A percentile compares a stretch with the other conserved stretches of the same genome.
Evolutionary conservation across 345 rosid genomes (phyloP).

Genomic region (Populus pruinosa): DNA sequence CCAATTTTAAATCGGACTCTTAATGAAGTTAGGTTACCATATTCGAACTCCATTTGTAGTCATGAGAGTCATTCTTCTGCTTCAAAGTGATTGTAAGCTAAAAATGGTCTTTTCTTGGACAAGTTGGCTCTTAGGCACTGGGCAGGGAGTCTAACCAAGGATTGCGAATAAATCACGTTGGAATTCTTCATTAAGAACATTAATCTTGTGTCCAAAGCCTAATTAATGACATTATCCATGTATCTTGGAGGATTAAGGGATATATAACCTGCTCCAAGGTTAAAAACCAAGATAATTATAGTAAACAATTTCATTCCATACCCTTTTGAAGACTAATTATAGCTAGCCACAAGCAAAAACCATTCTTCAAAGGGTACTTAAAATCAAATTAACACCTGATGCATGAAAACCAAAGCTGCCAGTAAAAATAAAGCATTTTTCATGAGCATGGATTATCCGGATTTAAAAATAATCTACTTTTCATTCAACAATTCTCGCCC

Average conservation of each 20-base stretch:
- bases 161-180: not conserved
- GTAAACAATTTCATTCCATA: not conserved
- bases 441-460: not conserved
- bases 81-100: not conserved
- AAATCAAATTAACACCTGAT: not conserved
- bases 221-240: not conserved
- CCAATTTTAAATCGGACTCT: too few relatives aligned
- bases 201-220: not conserved
- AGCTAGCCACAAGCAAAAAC: not conserved
- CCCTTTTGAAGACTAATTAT: not conserved
- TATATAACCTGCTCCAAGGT: not conserved
- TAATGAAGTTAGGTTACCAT: too few relatives aligned
- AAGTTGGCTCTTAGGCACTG: not conserved
- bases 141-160: too few relatives aligned
- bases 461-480: not conserved
- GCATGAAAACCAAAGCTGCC: not conserved
- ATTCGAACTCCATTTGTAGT: too few relatives aligned
- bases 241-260: not conserved
- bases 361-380: not conserved
- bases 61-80: not conserved
- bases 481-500: not conserved
- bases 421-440: too few relatives aligned
- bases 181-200: not conserved
- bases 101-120: not conserved
- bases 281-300: not conserved